A percentile compares a stretch with the other conserved stretches of the same genome.
Conservation (phyloP, 1,284 basidiomycete genomes). For the Heterobasidion parviporum region DNA sequence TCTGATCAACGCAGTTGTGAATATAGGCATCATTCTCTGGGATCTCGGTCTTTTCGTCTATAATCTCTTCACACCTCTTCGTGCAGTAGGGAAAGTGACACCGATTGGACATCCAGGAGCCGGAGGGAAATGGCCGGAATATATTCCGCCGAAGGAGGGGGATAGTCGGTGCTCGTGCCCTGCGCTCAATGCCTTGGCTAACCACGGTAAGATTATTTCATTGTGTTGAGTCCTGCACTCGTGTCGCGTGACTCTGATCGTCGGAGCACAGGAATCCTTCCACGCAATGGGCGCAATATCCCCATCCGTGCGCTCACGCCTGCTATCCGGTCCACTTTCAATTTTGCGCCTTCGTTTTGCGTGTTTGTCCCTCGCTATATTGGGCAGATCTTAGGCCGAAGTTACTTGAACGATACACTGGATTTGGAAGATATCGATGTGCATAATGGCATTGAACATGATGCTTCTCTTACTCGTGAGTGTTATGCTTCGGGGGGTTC, state of each 20-base stretch:
- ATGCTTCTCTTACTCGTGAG: constrained; percentile 63
- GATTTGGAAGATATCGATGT: constrained; percentile 56
- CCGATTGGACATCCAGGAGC: constrained; percentile 48
- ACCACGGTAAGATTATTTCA: constrained; percentile 47
- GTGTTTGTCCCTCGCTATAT: constrained; percentile 52
- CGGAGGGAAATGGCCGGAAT: constrained; percentile 66
- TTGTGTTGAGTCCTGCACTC: not conserved
- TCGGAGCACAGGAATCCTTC: constrained; percentile 46
- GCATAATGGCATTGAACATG: constrained; percentile 76
- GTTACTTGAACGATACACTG: constrained; percentile 49
- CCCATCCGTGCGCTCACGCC: constrained; percentile 48
- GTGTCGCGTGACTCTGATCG: not conserved
- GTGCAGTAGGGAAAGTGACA: constrained; percentile 43
- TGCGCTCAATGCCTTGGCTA: constrained; percentile 66
- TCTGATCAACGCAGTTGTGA: constrained; percentile 3
- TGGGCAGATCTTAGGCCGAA: constrained; percentile 47
- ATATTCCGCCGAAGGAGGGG: constrained; percentile 40
- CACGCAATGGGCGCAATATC: constrained; percentile 59
- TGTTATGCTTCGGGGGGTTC: constrained; percentile 8
- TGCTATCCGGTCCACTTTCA: constrained; percentile 48
- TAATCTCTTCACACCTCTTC: constrained; percentile 47
- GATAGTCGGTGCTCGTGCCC: constrained; percentile 68
- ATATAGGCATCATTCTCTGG: constrained; percentile 5
- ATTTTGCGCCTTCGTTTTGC: constrained; percentile 62
- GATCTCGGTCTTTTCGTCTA: constrained; percentile 44